Percentiles rank a stretch among this genome's conserved stretches.
phyloP scores from a whole-genome alignment of 495 filamentous ascomycete species.

The Neurospora africana region DNA sequence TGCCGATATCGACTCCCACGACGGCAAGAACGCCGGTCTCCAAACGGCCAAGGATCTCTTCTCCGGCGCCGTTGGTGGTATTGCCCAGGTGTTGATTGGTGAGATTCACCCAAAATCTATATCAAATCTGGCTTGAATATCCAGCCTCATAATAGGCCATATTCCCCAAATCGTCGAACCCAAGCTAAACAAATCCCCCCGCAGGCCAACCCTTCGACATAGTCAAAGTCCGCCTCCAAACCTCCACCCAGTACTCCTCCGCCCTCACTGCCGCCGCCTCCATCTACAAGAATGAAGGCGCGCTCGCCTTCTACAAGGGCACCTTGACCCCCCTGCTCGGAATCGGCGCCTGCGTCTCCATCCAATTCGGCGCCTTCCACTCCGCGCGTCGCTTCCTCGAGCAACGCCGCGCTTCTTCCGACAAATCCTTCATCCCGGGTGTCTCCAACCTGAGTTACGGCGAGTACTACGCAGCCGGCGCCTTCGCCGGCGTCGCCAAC shows the following conservation, averaged over 20 bases:
- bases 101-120: slow-evolving; percentile 24
- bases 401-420: slow-evolving; percentile 45
- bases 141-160: neutral
- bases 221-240: slow-evolving; percentile 95
- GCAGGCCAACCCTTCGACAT: slow-evolving; percentile 97
- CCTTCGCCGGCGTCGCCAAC: slow-evolving; percentile 89
- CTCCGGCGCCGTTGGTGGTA: slow-evolving; percentile 80
- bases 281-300: slow-evolving; percentile 81
- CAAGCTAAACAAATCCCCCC: neutral
- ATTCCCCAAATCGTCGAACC: neutral
- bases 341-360: slow-evolving; percentile 92
- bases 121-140: neutral
- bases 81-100: slow-evolving; percentile 94
- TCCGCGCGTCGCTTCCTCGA: slow-evolving; percentile 80
- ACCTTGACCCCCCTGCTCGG: slow-evolving; percentile 92
- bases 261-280: slow-evolving; percentile 70
- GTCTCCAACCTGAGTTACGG: slow-evolving; percentile 48
- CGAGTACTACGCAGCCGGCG: slow-evolving; percentile 85
- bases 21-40: slow-evolving; percentile 15
- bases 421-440: slow-evolving; percentile 10
- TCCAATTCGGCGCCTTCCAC: slow-evolving; percentile 98
- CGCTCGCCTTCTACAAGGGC: slow-evolving; percentile 93
- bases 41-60: slow-evolving; percentile 84
- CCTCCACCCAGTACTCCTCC: slow-evolving; percentile 64
- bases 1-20: slow-evolving; percentile 26